A percentile compares a stretch with the other conserved stretches of the same genome.
These are phyloP conservation scores for Lepidium sativum DNA, from an alignment of 345 rosid species.

Conservation along the genomic window DNA sequence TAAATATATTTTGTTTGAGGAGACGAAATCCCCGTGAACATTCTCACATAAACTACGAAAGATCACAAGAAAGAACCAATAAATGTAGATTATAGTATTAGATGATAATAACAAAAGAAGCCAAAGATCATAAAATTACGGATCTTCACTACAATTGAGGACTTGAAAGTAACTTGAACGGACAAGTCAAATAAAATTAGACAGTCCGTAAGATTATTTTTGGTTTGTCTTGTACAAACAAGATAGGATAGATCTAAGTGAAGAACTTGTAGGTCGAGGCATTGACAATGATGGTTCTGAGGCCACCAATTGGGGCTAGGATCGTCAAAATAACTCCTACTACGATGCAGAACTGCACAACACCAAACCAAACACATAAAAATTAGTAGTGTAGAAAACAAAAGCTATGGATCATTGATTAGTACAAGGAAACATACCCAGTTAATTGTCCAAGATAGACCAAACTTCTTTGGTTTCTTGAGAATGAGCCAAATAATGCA, in stretches of 20 bases:
- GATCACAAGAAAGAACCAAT: not conserved
- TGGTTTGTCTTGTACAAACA: not conserved
- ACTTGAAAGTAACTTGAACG: not conserved
- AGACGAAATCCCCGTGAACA: not conserved
- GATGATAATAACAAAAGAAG: not conserved
- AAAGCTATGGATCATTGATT: not conserved
- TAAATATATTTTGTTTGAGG: not conserved
- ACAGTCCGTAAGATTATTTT: not conserved
- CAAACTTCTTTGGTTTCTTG: conserved; percentile 56
- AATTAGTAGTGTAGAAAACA: not conserved
- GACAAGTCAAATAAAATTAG: conserved; percentile 1
- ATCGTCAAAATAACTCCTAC: conserved; percentile 46
- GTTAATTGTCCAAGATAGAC: conserved; percentile 53
- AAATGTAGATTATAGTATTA: not conserved
- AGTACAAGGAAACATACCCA: conserved; percentile 38
- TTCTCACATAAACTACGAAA: not conserved
- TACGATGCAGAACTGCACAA: conserved; percentile 53
- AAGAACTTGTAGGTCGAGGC: conserved; percentile 52
- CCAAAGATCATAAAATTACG: not conserved
- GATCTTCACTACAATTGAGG: not conserved
- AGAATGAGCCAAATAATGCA: conserved; percentile 67
- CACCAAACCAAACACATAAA: not conserved
- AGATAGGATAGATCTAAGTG: conserved; percentile 29
- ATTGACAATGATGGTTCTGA: conserved; percentile 49
- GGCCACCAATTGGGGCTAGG: conserved; percentile 68